Base-by-base conservation (phyloP, 1,139 yeast species). In the Kodamaea sp. region DNA sequence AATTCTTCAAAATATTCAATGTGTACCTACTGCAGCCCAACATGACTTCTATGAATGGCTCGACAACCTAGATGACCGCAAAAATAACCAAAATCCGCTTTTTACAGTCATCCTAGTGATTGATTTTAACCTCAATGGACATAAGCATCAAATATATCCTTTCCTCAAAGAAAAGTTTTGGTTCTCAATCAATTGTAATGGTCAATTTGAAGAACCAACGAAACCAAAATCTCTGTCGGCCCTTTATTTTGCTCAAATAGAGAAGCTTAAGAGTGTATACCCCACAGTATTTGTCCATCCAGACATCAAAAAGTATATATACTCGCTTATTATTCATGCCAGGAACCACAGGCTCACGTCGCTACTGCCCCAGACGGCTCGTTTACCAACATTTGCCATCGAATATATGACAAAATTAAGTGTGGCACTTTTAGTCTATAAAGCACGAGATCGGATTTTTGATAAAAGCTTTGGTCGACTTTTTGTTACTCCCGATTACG, bases 261-360 rank as follows among this genome's bases (percentile, higher is more conserved):
- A 29, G 2, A 25, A 10, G 24, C 41, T 37, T 12, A 35, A 47
- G 7, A 27, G 32, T 1, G 38, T 42, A 5, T 32, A 55, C 31
- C 34, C 45, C 6, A 36, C 39, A 8, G 66, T 70, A 1, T 62
- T 48, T 42, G 54, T 61, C 10, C 54, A 67, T 15, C 70, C 74
- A 7, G 73, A 65, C 30, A 61, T 70, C 15, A 59, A 60, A 32
- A 55, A 63, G 33, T 70, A 70, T 41, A 59, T 68, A 26, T 63
- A 67, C 43, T 69, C 75, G 8, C 47, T 71, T 23, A 52, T 70
- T 12, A 64, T 68, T 5, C 65, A 62, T 43, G 57, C 67, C 1
- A 49, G 77, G 29, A 65, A 66, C 44, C 76, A 71, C 44, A 52
- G 77, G 27, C 50, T 71, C 26, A 57, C 67, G 22, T 63, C 73